These are phyloP conservation scores for Pseudonitzschia multiseries DNA, from an alignment of 108 stramenopile species.

Conservation along the genomic window DNA sequence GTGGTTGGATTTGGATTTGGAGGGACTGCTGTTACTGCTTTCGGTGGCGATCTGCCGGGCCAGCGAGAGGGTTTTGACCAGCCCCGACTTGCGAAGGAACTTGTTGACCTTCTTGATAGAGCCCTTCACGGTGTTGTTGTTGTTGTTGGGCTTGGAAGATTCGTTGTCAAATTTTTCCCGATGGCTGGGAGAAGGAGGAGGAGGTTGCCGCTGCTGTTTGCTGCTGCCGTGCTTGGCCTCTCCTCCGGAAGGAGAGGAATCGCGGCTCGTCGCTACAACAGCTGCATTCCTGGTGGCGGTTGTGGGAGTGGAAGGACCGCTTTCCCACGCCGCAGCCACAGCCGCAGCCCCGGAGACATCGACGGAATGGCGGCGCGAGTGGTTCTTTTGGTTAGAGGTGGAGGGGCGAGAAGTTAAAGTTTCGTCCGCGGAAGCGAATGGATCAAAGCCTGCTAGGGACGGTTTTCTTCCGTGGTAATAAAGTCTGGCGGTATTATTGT, in stretches of 20 bases:
- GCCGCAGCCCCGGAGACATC: neutral
- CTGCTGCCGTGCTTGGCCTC: neutral
- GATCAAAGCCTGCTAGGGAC: conserved; percentile 11
- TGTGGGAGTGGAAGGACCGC: neutral
- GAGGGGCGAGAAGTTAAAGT: neutral
- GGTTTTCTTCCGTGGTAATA: neutral
- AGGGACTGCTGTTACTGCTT: neutral
- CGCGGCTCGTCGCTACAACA: neutral
- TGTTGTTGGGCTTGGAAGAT: neutral
- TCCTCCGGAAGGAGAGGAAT: neutral
- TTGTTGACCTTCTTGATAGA: neutral
- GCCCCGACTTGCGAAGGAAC: conserved; percentile 7
- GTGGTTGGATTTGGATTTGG: neutral
- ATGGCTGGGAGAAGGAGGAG: neutral
- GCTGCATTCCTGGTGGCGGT: neutral
- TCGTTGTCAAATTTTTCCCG: conserved; percentile 1
- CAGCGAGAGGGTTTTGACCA: neutral
- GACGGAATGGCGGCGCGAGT: neutral
- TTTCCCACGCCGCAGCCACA: neutral
- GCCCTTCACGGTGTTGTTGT: neutral
- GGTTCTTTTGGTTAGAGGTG: neutral
- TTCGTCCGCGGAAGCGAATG: neutral
- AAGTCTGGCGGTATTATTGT: neutral
- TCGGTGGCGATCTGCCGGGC: neutral
- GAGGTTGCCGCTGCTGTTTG: neutral